Evolutionary conservation across 169 alveolate species (phyloP), one percentile per base, ranked within the genome.

Genomic region (Amoebophrya sp.): DNA sequence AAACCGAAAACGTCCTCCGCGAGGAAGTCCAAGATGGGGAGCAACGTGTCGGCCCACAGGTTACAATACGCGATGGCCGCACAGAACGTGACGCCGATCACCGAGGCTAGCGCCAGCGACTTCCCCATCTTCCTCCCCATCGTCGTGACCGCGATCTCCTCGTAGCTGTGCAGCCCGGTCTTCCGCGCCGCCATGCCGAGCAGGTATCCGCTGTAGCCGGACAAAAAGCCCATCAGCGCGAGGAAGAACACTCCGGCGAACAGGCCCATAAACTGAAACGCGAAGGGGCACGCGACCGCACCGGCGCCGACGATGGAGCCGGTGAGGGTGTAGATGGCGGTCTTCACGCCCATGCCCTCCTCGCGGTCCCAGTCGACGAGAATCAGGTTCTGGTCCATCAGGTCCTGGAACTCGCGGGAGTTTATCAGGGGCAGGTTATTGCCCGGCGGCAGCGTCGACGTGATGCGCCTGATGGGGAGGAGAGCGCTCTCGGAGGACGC

Each of bases 11-110:
- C n/a, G n/a, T n/a, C n/a, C n/a, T n/a, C n/a, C n/a, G n/a, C n/a
- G n/a, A n/a, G n/a, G n/a, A 4, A 23, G 26, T 2, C 78, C 29
- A 58, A 16, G 23, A 58, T 58, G 78, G 78, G 78, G 34, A 58
- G 78, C 78, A 58, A 2, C 38, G 78, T 58, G 78, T 58, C 78
- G 78, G 78, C 78, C 78, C 78, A 58, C 29, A 58, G 78, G 78
- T 58, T 58, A 2, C 78, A 16, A 29, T 58, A 58, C 29, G 78
- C 78, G 78, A 58, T 58, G 78, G 78, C 4, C 7, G 78, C 78
- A 29, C 38, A 58, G 34, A 58, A 58, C 38, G 78, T 58, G 34
- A 58, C 78, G 2, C 78, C 78, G 7, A 58, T 58, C 7, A 58
- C 78, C 26, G 78, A 58, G 29, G 5, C 10, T 29, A 58, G 23